Base-by-base conservation (phyloP, 2,329 filamentous ascomycete genomes). In the Atkinsonella texensis region DNA sequence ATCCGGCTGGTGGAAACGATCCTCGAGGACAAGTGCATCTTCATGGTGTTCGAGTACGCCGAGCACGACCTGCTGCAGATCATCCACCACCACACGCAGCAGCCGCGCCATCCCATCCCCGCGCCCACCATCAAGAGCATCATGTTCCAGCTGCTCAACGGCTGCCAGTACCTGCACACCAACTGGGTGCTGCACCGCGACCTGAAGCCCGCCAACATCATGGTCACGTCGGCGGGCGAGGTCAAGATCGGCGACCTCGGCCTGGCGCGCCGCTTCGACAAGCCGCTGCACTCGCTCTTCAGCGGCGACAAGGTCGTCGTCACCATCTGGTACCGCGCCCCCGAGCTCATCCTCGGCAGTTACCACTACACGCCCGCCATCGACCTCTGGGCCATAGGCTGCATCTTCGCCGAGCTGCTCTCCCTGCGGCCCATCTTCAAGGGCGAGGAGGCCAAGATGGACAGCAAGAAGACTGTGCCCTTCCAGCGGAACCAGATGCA, bases 401-500 rank as follows among this genome's bases (percentile, higher is more conserved):
- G 93, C 67, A 98, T 98, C 62, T 97, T 98, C 63, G 93, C 93
- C 2, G 93, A 98, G 66, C 74, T 98, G 2, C 72, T 98, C 0
- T 90, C 87, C 1, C 72, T 98, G 3, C 79, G 91, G 1, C 93
- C 93, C 0, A 97, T 98, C 51, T 98, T 98, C 68, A 98, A 98
- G 65, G 93, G 93, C 0, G 93, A 98, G 63, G 93, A 98, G 68
- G 93, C 93, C 15, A 98, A 98, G 70, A 96, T 97, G 86, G 93
- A 98, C 68, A 87, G 81, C 60, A 98, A 98, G 69, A 97, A 97
- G 71, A 93, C 87, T 0, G 90, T 97, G 0, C 93, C 93, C 0
- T 98, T 98, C 60, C 93, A 98, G 68, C 81, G 90, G 13, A 96
- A 96, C 62, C 93, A 98, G 70, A 97, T 98, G 91, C 89, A 93